phyloP scores from a whole-genome alignment of 805 yeast genomes.

The Wickerhamiella slavikovae region DNA sequence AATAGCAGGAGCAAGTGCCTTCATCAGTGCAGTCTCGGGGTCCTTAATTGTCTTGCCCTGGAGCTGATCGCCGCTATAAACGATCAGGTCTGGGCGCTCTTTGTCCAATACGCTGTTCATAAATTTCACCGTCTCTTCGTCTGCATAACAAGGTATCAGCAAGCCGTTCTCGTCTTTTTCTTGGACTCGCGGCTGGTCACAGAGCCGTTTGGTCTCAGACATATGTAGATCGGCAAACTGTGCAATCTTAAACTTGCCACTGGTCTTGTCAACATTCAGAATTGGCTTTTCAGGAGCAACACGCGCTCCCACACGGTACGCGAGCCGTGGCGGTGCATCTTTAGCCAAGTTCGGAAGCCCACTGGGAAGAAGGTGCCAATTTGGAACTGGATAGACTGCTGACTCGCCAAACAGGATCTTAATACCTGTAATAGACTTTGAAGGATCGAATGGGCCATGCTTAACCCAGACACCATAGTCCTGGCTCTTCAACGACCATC shows the following conservation, averaged over 20 bases:
- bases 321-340: slow-evolving; percentile 13
- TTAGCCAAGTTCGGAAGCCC: slow-evolving; percentile 10
- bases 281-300: slow-evolving; percentile 5
- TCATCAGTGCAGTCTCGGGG: slow-evolving; percentile 60
- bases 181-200: slow-evolving; percentile 32
- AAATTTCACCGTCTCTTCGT: slow-evolving; percentile 43
- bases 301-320: slow-evolving; percentile 9
- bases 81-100: slow-evolving; percentile 71
- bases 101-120: slow-evolving; percentile 40
- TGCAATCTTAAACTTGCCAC: slow-evolving; percentile 47
- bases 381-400: slow-evolving; percentile 56
- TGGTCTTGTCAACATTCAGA: slow-evolving; percentile 12
- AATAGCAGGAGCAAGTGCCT: slow-evolving; percentile 53
- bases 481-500: slow-evolving; percentile 17
- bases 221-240: slow-evolving; percentile 88
- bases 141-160: slow-evolving; percentile 45
- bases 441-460: slow-evolving; percentile 22
- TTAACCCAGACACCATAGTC: slow-evolving; percentile 39
- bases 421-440: slow-evolving; percentile 30
- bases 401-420: slow-evolving; percentile 56
- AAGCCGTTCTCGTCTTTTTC: slow-evolving; percentile 12
- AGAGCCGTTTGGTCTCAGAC: slow-evolving; percentile 63
- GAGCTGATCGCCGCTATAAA: slow-evolving; percentile 79
- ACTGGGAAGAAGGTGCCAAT: slow-evolving; percentile 31
- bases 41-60: slow-evolving; percentile 68